Base-by-base conservation (phyloP, 1,139 yeast species). In the Sugiyamaella novakii region DNA sequence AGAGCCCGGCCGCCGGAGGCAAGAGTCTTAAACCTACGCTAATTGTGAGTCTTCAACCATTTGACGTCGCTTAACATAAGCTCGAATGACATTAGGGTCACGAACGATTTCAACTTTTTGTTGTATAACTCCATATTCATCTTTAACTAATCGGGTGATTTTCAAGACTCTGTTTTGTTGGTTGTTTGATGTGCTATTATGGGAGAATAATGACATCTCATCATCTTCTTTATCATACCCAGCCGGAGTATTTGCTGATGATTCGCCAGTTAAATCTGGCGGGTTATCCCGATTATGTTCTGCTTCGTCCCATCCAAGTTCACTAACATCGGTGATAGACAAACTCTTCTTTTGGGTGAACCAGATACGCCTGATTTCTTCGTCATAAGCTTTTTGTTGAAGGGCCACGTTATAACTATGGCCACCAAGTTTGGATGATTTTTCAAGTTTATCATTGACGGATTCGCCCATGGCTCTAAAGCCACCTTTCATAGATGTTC, bases 401-500 rank as follows among this genome's bases (percentile, higher is more conserved):
- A 86, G 76, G 0, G 97, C 94, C 34, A 84, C 89, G 59, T 83
- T 83, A 58, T 84, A 84, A 49, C 84, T 80, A 63, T 84, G 89
- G 0, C 84, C 83, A 39, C 78, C 77, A n/a, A 72, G 69, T 57
- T 76, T 78, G 31, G 77, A 70, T 5, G 45, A 15, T 59, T 68
- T 71, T 44, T 66, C 70, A 21, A 69, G 62, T 47, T 69, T 68
- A 38, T 72, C 76, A 49, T 69, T 70, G n/a, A 70, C 68, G n/a
- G 69, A 62, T 54, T 71, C 76, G 24, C 69, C 84, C 69, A 77
- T 70, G 1, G 91, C 87, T 46, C 80, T 76, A 68, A 92, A 92
- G 1, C 96, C 95, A 61, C 95, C 96, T 68, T 91, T 92, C 86
- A 92, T 95, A 0, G 98, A 87, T 0, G 96, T 87, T 55, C 91